Conservation (phyloP, 129 eudicot genomes). For the Kitagawia praeruptora region DNA sequence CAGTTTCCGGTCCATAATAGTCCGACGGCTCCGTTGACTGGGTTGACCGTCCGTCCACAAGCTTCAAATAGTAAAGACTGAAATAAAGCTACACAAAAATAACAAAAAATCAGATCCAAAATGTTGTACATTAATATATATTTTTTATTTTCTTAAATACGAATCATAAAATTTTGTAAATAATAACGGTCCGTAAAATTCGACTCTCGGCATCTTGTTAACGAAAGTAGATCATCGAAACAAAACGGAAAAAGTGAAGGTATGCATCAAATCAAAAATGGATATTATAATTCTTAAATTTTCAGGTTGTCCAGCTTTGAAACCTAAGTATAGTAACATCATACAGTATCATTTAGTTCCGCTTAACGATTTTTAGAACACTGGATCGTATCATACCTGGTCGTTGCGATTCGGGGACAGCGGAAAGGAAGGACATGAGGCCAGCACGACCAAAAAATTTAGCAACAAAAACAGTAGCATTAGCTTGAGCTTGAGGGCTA, state of each 20-base stretch:
- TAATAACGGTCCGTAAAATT: too few relatives aligned
- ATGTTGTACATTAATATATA: neutral
- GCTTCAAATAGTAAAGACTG: conserved; percentile 71
- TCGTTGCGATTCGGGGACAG: conserved; percentile 62
- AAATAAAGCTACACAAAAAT: conserved; percentile 42
- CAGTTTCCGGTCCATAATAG: conserved; percentile 74
- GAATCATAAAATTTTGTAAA: too few relatives aligned
- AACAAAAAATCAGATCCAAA: conserved; percentile 8
- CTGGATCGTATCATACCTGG: conserved; percentile 27
- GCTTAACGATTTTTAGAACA: neutral
- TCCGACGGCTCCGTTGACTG: conserved; percentile 76
- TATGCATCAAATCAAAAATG: too few relatives aligned
- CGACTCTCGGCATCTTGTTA: neutral
- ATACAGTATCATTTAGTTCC: neutral
- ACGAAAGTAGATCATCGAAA: too few relatives aligned
- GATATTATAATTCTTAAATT: too few relatives aligned
- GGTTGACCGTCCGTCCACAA: conserved; percentile 79
- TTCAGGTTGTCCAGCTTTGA: neutral
- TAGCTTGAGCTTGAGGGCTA: conserved; percentile 64
- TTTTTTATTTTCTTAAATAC: too few relatives aligned
- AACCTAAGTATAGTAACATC: neutral
- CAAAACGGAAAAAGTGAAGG: too few relatives aligned
- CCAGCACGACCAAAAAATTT: conserved; percentile 85
- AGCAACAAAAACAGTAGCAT: conserved; percentile 83
- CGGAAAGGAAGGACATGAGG: conserved; percentile 27